phyloP scores from a whole-genome alignment of 345 rosid genomes.

The Syzygium grande region DNA sequence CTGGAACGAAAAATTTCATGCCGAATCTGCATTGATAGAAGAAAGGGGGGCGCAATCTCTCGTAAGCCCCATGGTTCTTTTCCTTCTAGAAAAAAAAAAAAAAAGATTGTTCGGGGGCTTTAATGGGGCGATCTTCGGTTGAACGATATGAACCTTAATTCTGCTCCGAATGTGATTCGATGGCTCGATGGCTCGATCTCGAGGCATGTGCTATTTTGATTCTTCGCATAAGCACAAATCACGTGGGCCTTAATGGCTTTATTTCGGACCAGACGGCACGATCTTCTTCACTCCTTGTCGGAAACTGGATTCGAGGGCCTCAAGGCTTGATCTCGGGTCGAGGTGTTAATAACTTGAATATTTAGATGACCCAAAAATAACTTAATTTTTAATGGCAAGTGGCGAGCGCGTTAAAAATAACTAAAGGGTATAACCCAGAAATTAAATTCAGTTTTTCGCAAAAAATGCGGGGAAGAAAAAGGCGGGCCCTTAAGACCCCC shows the following conservation, averaged over 20 bases:
- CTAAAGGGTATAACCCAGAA: not conserved
- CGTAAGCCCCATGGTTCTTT: not conserved
- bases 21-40: not conserved
- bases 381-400: no score
- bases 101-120: not conserved
- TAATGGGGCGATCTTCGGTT: not conserved
- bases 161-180: fast-evolving
- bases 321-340: not conserved
- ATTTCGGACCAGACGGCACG: fast-evolving
- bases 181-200: not conserved
- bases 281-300: not conserved
- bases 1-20: fast-evolving
- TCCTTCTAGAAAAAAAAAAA: not conserved
- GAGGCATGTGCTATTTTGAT: fast-evolving
- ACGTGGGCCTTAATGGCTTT: fast-evolving
- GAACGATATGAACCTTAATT: not conserved
- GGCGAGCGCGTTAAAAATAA: no score
- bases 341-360: not conserved
- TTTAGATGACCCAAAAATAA: no score
- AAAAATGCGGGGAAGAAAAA: not conserved
- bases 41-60: not conserved
- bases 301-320: not conserved
- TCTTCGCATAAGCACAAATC: not conserved
- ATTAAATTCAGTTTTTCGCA: not conserved
- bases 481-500: not conserved